Base-by-base conservation (phyloP, 148 eudicot species). In the Oxyria digyna region DNA sequence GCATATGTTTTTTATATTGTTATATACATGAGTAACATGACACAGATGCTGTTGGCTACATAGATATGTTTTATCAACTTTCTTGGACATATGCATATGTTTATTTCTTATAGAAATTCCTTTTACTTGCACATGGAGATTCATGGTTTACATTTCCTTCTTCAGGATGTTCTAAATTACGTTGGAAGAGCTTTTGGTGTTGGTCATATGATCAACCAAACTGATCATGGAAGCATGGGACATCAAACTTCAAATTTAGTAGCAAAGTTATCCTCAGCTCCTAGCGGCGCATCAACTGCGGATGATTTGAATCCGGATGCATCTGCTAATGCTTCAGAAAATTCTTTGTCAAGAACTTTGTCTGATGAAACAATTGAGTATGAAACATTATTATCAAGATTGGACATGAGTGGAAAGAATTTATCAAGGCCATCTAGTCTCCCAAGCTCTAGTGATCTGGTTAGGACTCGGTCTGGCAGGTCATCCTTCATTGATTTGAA, bases 301-400 rank as follows among this genome's bases (percentile, higher is more conserved):
- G 96, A 92, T 74, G 84, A 76, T 68, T 74, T 82, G 37, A 76
- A 57, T 68, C 70, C 87, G 54, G 96, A 88, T 71, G 82, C 80
- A 27, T 46, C 72, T 66, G 74, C 80, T 72, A 81, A 70, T 77
- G 74, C 76, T 46, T 75, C 84, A 26, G 97, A 88, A 68, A 74
- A 71, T 66, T 77, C 91, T 59, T 77, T 94, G 62, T 81, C 93
- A 6, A 85, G 99, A 81, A 88, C 91, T 35, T 74, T 87, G 42
- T 94, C 97, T 11, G 99, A 91, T 72, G 99, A 90, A 71, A 88
- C 89, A 37, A 87, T 89, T 3, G 95, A 86, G 74, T 86, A 86
- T 79, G 91, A 86, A 71, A 80, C 81, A 20, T 75, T 93, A 68
- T 73, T 90, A 35, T 90, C 97, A 71, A 85, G 86, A 10, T 75